Evolutionary conservation across 1,284 basidiomycete genomes (phyloP).

Genomic region (Tremellales sp.): DNA sequence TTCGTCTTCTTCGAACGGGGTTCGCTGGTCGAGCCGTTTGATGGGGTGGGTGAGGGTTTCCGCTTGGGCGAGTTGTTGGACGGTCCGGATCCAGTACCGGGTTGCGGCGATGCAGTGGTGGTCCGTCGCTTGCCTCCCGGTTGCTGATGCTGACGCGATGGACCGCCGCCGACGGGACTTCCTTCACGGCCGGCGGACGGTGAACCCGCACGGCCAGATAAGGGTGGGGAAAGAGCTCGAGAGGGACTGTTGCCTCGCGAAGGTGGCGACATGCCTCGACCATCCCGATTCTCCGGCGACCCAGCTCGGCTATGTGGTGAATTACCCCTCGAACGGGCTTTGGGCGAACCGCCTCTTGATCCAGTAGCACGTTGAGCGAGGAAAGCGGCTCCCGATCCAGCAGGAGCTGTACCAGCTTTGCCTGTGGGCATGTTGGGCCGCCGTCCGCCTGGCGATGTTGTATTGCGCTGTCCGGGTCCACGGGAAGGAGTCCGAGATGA

Average conservation of each 20-base stretch:
- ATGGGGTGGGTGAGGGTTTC: slow-evolving; percentile 12
- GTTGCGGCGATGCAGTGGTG: slow-evolving; percentile 4
- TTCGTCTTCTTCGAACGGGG: slow-evolving; percentile 49
- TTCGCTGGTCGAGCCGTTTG: slow-evolving; percentile 1
- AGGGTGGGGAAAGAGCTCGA: neutral
- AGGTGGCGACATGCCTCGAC: neutral
- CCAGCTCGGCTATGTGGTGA: slow-evolving; percentile 17
- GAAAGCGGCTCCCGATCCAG: slow-evolving; percentile 32
- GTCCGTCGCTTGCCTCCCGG: slow-evolving; percentile 17
- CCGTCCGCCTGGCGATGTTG: slow-evolving; percentile 21
- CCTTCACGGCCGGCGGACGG: slow-evolving; percentile 9
- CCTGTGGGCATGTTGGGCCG: slow-evolving; percentile 13
- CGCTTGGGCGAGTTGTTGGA: slow-evolving; percentile 10
- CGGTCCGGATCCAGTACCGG: neutral
- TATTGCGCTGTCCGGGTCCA: slow-evolving; percentile 18
- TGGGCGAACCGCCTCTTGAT: slow-evolving; percentile 29
- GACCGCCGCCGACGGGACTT: slow-evolving; percentile 9
- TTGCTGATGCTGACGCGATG: slow-evolving; percentile 15
- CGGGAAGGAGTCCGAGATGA: slow-evolving; percentile 30
- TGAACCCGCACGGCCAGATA: slow-evolving; percentile 6
- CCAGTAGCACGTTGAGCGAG: slow-evolving; percentile 39
- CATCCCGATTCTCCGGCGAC: slow-evolving; percentile 11
- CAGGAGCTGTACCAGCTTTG: slow-evolving; percentile 31
- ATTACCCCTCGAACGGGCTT: slow-evolving; percentile 10
- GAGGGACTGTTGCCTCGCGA: slow-evolving; percentile 11